Evolutionary conservation across 257 asterid genomes (phyloP), one percentile per base, ranked within the genome.

Genomic region (Paraleonurus japonicus): DNA sequence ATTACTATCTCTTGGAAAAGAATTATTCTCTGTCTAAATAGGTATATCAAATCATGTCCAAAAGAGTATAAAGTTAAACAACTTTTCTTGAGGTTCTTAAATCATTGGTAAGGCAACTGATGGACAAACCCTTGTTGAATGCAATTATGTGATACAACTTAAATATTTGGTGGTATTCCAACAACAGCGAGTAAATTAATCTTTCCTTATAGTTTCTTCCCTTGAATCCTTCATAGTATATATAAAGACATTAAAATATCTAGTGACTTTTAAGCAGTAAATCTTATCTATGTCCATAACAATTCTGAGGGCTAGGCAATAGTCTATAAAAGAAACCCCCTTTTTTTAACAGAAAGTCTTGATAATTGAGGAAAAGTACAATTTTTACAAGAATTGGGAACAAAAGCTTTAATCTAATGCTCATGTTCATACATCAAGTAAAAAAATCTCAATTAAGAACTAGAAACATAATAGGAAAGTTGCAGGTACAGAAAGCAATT

Each of bases 101-200:
- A 41, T 16, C n/a, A 41, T 11, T 41, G 16, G 15, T 24, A 27
- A 66, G 43, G 4, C 24, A 66, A 66, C 43, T 24, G 20, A 45
- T 43, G 16, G 32, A 6, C 33, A 17, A 13, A 27, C 15, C 20
- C 43, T 64, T 39, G 35, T 22, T 22, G 26, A 24, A 45, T 23
- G n/a, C 65, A 53, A 69, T 35, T 2, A 32, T 32, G 39, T 22
- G 57, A 55, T 22, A n/a, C 74, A 69, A 55, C 33, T 69, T 50
- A 4, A 67, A 47, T 37, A 3, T 3, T 67, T 47, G 30, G 5
- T 68, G 22, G 23, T 9, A 28, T 67, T n/a, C 50, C 61, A 67
- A 27, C n/a, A 67, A 67, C 70, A 41, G 24, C 8, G 37, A 69
- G 65, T 65, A 69, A 50, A 53, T 54, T 55, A 53, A 15, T 48